These are phyloP conservation scores for Atalantia buxifolia DNA, from an alignment of 345 rosid species.

Conservation along the genomic window DNA sequence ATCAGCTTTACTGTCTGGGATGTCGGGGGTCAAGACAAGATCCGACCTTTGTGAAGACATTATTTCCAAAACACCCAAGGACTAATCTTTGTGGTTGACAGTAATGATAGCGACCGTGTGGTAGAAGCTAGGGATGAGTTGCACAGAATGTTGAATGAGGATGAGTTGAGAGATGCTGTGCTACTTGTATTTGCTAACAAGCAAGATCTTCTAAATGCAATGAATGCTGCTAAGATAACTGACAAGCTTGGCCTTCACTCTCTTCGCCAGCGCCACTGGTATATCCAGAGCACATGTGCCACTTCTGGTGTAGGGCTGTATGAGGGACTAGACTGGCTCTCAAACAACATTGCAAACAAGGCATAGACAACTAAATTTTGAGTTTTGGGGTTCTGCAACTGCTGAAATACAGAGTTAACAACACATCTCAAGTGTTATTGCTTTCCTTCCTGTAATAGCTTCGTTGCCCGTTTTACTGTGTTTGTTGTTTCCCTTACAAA, in stretches of 20 bases:
- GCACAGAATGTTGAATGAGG: conserved; percentile 88
- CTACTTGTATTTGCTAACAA: conserved; percentile 76
- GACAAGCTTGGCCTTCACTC: conserved; percentile 73
- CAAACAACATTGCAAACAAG: conserved; percentile 94
- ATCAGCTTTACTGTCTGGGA: conserved; percentile 91
- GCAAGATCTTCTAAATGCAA: conserved; percentile 82
- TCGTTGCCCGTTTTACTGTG: conserved; percentile 8
- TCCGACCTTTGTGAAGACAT: conserved; percentile 79
- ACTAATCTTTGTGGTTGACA: conserved; percentile 81
- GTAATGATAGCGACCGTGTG: conserved; percentile 81
- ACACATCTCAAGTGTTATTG: conserved; percentile 1
- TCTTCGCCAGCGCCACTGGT: conserved; percentile 74
- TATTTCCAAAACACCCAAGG: conserved; percentile 85
- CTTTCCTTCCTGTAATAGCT: conserved; percentile 1
- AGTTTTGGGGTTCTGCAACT: conserved; percentile 10
- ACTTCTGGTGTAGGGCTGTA: conserved; percentile 95
- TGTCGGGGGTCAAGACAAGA: conserved; percentile 89
- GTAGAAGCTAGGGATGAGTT: conserved; percentile 83
- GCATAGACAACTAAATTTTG: conserved; percentile 28
- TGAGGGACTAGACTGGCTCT: conserved; percentile 96
- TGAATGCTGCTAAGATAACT: conserved; percentile 73
- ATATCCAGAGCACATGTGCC: conserved; percentile 97
- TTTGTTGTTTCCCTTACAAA: conserved; percentile 23
- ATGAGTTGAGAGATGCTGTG: conserved; percentile 73
- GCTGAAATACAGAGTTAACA: conserved; percentile 11